Evolutionary conservation across 495 filamentous ascomycete genomes (phyloP), one percentile per base, ranked within the genome.

Genomic region (Lasiosphaeria hispida): DNA sequence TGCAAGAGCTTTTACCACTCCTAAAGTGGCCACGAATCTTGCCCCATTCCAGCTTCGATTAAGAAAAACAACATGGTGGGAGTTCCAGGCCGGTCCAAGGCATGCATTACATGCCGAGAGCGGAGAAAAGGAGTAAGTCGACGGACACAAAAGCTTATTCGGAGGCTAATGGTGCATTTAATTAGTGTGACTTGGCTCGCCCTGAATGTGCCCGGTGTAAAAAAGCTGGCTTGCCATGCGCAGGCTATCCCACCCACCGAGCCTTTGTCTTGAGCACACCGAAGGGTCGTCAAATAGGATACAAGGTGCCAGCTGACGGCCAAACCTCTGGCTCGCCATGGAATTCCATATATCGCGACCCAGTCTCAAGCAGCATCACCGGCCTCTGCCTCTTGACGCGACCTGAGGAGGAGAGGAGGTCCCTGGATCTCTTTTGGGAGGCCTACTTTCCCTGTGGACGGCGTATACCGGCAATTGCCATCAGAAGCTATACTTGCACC

Each of bases 341-440:
- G 48, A n/a, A 51, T 39, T 18, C 33, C 34, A 51, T 51, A 5
- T 10, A 37, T 13, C 48, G 30, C 7, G 39, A 51, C 34, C 48
- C 37, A 18, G 8, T 51, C 2, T 37, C 35, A 3, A 51, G 48
- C 48, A 18, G 23, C 23, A 17, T 38, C 10, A 51, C 48, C 6
- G 18, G 18, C 34, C 35, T 30, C 4, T 14, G 35, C n/a, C 48
- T 51, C 34, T 18, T 51, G 33, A 7, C 34, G 23, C 48, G 48
- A 1, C 48, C 40, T 1, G 58, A 61, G 36, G 40, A 51, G 11
- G 62, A 64, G 51, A 45, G 51, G 18, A 9, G 58, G n/a, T 61
- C 54, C 10, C 49, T 58, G 19, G 50, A 64, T 40, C 19, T 57
- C 4, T 64, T 61, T 23, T 61, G 62, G 62, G 62, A 64, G 40